Evolutionary conservation across 2,329 filamentous ascomycete genomes (phyloP).

Genomic region (Pezizomycotina sp.): DNA sequence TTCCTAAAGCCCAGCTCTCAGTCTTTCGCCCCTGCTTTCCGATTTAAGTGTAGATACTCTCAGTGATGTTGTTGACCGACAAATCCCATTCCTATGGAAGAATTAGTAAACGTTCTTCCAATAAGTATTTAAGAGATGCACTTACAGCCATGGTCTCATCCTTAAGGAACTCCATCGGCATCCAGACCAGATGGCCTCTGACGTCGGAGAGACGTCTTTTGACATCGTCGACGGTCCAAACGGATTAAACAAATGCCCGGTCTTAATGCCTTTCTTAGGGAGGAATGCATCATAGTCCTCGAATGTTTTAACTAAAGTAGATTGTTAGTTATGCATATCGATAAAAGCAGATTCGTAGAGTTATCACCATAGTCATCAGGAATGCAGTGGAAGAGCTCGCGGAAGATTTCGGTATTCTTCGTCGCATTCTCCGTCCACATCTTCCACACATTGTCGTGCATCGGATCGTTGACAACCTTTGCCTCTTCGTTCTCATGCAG

Average conservation of each 20-base stretch:
- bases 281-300: constrained; percentile 74
- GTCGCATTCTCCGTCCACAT: constrained; percentile 54
- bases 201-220: constrained; percentile 60
- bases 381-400: constrained; percentile 72
- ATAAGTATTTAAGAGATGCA: too few species aligned
- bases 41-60: constrained; percentile 64
- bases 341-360: not conserved
- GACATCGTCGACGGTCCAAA: constrained; percentile 51
- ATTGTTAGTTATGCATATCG: not conserved
- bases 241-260: constrained; percentile 71
- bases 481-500: constrained; percentile 51
- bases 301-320: constrained; percentile 55
- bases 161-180: constrained; percentile 74
- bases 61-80: constrained; percentile 70
- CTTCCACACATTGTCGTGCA: constrained; percentile 42
- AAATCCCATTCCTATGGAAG: too few species aligned
- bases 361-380: constrained; percentile 63
- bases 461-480: constrained; percentile 52
- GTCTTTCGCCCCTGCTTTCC: too few species aligned
- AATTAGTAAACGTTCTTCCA: too few species aligned
- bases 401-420: constrained; percentile 56
- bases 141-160: constrained; percentile 80
- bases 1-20: too few species aligned
- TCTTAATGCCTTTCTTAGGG: constrained; percentile 51
- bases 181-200: constrained; percentile 82